These are phyloP conservation scores for Wickerhamiella siamensis DNA, from an alignment of 805 yeast species.

Conservation along the genomic window DNA sequence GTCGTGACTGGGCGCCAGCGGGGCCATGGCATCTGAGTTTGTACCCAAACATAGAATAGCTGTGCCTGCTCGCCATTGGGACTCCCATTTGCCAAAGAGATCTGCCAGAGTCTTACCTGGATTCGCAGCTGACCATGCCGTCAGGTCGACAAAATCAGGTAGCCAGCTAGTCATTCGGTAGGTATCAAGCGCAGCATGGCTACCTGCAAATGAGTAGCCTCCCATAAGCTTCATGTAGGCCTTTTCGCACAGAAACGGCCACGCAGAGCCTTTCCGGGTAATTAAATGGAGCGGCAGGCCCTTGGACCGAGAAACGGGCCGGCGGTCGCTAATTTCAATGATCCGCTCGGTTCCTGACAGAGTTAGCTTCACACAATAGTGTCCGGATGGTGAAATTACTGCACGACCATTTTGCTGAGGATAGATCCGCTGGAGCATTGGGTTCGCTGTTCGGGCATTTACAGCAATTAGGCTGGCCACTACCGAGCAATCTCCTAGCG, in stretches of 20 bases:
- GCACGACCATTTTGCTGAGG: slow-evolving; percentile 15
- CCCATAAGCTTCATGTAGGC: slow-evolving; percentile 52
- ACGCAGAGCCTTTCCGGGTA: slow-evolving; percentile 16
- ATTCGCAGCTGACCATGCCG: slow-evolving; percentile 22
- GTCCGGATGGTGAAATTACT: slow-evolving; percentile 17
- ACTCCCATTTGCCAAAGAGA: slow-evolving; percentile 27
- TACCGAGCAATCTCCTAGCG: slow-evolving; percentile 55
- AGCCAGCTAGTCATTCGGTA: slow-evolving; percentile 55
- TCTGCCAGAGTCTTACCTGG: slow-evolving; percentile 13
- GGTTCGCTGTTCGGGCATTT: slow-evolving; percentile 16
- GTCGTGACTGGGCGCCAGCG: slow-evolving; percentile 49
- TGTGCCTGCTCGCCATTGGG: slow-evolving; percentile 23
- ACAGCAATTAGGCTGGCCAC: slow-evolving; percentile 53
- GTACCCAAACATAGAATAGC: slow-evolving; percentile 58
- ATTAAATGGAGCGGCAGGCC: neutral
- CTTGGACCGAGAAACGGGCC: slow-evolving; percentile 26
- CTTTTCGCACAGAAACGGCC: slow-evolving; percentile 70
- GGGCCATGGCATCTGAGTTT: slow-evolving; percentile 28
- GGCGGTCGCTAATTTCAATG: slow-evolving; percentile 33
- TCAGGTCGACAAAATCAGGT: slow-evolving; percentile 39
- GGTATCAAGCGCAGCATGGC: slow-evolving; percentile 61
- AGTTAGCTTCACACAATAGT: slow-evolving; percentile 30
- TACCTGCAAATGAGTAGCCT: slow-evolving; percentile 54
- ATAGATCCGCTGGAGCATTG: slow-evolving; percentile 15
- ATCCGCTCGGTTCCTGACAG: slow-evolving; percentile 42